Base-by-base conservation (phyloP, 2,329 filamentous ascomycete species). In the Akanthomyces lecanii region DNA sequence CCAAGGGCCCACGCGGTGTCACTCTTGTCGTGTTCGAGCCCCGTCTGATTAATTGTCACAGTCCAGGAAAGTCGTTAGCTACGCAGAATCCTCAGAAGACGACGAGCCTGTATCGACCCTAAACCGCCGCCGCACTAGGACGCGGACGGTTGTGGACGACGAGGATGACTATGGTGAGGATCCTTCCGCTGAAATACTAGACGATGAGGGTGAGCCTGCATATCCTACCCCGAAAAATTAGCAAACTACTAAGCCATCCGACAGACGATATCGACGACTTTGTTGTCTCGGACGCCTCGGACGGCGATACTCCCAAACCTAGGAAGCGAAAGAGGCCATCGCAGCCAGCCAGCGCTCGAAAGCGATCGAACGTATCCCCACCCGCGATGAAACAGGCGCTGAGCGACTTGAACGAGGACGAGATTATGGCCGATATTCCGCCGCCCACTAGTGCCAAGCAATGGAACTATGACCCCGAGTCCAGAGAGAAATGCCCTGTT, bases 11-110 rank as follows among this genome's bases (percentile, higher is more conserved):
- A 25, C 12, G 11, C n/a, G n/a, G 14, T 14, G 18, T 16, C 7
- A 30, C 0, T 4, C 11, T 16, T 33, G 10, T 23, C 2, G 4
- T 18, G 1, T 14, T 12, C 11, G 18, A 57, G 38, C 42, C 4
- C 28, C 21, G 21, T 18, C 56, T 59, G 5, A 59, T 23, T 5
- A 14, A 11, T 2, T 42, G 10, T 14, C 21, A 0, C 59, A 85
- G 83, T 74, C 72, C 4, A 85, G 80, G 68, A 86, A 84, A 71
- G 73, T 74, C 0, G 83, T 95, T 67, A 95, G 84, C 73, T 98
- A 98, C 73, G 88, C 89, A 66, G 93, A 97, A 71, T 92, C 91
- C 1, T 91, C 91, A 51, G 89, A 91, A 59, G 89, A 91, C 14
- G 89, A 92, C 56, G 89, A 93, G 51, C 85, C 90, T 0, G 89